Percentiles rank a stretch among this genome's conserved stretches.
phyloP scores from a whole-genome alignment of 2,329 filamentous ascomycete species.

The Neofusicoccum parvum region DNA sequence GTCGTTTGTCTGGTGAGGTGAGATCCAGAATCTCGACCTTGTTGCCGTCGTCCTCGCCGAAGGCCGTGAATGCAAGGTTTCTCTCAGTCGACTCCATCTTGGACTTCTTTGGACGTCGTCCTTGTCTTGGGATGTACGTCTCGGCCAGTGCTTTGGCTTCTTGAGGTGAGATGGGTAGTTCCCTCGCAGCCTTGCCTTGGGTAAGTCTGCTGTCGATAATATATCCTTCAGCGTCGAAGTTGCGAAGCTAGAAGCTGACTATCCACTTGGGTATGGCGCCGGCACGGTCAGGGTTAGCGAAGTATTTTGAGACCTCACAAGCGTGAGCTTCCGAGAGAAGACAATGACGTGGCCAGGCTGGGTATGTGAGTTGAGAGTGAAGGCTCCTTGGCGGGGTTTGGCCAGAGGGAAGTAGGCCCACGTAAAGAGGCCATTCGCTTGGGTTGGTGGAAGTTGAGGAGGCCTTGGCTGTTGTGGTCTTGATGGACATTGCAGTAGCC shows the following conservation, averaged over 20 bases:
- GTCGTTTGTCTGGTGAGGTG: not conserved
- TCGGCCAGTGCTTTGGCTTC: not conserved
- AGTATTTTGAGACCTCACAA: not conserved
- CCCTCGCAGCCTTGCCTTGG: not conserved
- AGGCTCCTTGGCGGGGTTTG: not conserved
- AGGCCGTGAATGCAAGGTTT: no score
- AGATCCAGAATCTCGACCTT: not conserved
- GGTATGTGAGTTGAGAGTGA: not conserved
- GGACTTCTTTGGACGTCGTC: not conserved
- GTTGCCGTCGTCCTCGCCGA: no score
- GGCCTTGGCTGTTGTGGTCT: no score
- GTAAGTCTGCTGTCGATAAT: not conserved
- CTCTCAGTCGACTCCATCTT: not conserved
- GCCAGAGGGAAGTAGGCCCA: not conserved
- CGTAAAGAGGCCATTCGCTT: not conserved
- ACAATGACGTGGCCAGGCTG: not conserved
- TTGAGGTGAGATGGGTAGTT: not conserved
- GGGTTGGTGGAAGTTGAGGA: no score
- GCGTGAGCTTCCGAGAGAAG: not conserved
- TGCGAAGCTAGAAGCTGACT: not conserved
- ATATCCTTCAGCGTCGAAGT: not conserved
- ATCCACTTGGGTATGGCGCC: not conserved
- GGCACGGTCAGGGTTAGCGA: not conserved
- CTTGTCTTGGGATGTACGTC: not conserved
- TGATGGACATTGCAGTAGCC: no score